Percentiles rank a stretch among this genome's conserved stretches.
These are phyloP conservation scores for Cardiospermum halicacabum DNA, from an alignment of 345 rosid genomes.

Conservation along the genomic window DNA sequence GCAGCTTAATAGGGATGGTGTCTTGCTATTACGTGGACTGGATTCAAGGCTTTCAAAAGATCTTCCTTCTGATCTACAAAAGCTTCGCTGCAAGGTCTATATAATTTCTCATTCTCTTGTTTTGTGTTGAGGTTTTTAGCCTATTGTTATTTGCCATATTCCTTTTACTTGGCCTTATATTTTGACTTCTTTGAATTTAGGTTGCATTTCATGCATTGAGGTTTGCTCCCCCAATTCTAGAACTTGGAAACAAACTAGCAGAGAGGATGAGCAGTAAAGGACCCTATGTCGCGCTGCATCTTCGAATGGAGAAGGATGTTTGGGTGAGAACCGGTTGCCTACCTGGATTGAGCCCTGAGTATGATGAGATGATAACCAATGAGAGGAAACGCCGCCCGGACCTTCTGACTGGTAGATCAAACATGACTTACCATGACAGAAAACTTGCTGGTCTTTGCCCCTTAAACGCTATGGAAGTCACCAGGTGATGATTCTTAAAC, in stretches of 20 bases:
- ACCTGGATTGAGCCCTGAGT: constrained; percentile 69
- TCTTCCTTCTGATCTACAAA: constrained; percentile 91
- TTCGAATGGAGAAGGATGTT: constrained; percentile 85
- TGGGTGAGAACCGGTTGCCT: constrained; percentile 98
- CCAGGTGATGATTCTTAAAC: constrained; percentile 45
- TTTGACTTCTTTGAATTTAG: constrained; percentile 29
- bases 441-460: constrained; percentile 94
- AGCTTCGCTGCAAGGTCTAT: constrained; percentile 86
- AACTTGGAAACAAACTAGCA: constrained; percentile 74
- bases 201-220: constrained; percentile 80
- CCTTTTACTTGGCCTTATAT: not conserved
- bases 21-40: constrained; percentile 77
- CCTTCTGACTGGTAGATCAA: constrained; percentile 81
- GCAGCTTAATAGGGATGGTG: constrained; percentile 87
- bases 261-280: constrained; percentile 81
- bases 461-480: constrained; percentile 75
- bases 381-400: constrained; percentile 85
- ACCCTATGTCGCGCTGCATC: constrained; percentile 87
- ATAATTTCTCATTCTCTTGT: not conserved
- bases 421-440: constrained; percentile 71
- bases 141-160: not conserved
- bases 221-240: constrained; percentile 62
- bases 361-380: constrained; percentile 57
- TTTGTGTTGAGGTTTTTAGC: not conserved
- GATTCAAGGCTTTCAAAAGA: constrained; percentile 96